Base-by-base conservation (phyloP, 495 filamentous ascomycete species). In the Clohesyomyces aquaticus region DNA sequence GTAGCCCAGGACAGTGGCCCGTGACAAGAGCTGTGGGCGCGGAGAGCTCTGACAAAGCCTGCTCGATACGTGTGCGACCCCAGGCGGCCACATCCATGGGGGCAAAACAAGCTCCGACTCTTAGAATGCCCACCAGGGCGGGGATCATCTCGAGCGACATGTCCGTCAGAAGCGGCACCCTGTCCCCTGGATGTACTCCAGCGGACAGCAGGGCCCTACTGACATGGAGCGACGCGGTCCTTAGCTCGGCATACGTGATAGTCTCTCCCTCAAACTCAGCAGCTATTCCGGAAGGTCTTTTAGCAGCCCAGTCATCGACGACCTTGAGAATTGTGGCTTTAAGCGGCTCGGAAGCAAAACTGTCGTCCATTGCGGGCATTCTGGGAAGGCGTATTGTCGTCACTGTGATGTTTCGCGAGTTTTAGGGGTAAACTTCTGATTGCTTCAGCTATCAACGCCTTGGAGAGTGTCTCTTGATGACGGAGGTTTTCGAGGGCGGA, bases 111-210 rank as follows among this genome's bases (percentile, higher is more conserved):
- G 43, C 43, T 47, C 43, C 43, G 21, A 47, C 43, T n/a, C 43
- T n/a, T 23, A 47, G 43, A 47, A 47, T 47, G 43, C 43, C 43
- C 14, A 47, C 21, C 16, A 47, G 14, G 43, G 43, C 43, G 14
- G 43, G 43, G 14, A 47, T n/a, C 43, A 47, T 47, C 43, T 47
- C 43, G 43, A 47, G 43, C 43, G 43, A 47, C 43, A 47, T 47
- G 21, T 23, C 16, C 43, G 43, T 47, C 16, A 47, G 43, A n/a
- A 47, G 43, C 43, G 43, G 43, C 16, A 47, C 21, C 14, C 43
- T n/a, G 43, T 23, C 21, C 16, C 21, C 16, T 18, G 43, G 16
- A 18, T n/a, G 43, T 47, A 47, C 43, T 18, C 43, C 43, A 23
- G 21, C 43, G 43, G 43, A 47, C 16, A 47, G 43, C 43, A 47